Evolutionary conservation across 139 green algal genomes (phyloP).

Genomic region (Chlorella sorokiniana): DNA sequence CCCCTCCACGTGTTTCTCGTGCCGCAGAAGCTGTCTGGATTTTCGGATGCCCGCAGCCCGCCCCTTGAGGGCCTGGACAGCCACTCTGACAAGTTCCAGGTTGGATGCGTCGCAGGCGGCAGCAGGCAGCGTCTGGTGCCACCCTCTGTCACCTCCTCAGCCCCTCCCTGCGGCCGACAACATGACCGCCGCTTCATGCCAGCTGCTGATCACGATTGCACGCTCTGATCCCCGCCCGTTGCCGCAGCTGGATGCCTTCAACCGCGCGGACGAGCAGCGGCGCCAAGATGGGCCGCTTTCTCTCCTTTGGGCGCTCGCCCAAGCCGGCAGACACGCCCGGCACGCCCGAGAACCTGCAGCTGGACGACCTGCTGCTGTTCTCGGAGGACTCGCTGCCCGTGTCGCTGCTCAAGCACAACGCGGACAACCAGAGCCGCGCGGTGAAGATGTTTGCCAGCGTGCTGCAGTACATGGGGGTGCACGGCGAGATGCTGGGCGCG

Average conservation of each 20-base stretch:
- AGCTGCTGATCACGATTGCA: too few relatives aligned
- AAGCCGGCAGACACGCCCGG: conserved; percentile 24
- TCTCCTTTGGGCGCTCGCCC: conserved; percentile 43
- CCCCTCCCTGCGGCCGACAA: too few relatives aligned
- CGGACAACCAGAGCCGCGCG: conserved; percentile 76
- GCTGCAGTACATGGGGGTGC: conserved; percentile 83
- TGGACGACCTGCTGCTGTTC: conserved; percentile 73
- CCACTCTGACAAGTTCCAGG: conserved; percentile 63
- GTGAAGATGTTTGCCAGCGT: conserved; percentile 92
- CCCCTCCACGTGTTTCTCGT: not conserved
- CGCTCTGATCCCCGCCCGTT: not conserved
- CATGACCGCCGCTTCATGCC: not conserved
- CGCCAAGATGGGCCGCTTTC: conserved; percentile 61
- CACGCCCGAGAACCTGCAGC: conserved; percentile 33
- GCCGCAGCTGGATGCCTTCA: conserved; percentile 79
- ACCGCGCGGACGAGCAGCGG: conserved; percentile 53
- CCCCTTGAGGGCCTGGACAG: conserved; percentile 60
- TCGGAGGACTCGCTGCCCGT: conserved; percentile 85
- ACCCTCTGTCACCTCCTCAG: not conserved
- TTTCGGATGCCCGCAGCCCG: conserved; percentile 27
- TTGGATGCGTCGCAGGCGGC: not conserved
- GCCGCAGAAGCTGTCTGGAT: conserved; percentile 20
- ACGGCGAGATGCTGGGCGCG: conserved; percentile 35
- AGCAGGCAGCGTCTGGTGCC: conserved; percentile 1
- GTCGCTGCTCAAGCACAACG: conserved; percentile 84